Evolutionary conservation across 2,329 filamentous ascomycete species (phyloP), one percentile per base, ranked within the genome.

Genomic region (Ophiostoma novo-ulmi): DNA sequence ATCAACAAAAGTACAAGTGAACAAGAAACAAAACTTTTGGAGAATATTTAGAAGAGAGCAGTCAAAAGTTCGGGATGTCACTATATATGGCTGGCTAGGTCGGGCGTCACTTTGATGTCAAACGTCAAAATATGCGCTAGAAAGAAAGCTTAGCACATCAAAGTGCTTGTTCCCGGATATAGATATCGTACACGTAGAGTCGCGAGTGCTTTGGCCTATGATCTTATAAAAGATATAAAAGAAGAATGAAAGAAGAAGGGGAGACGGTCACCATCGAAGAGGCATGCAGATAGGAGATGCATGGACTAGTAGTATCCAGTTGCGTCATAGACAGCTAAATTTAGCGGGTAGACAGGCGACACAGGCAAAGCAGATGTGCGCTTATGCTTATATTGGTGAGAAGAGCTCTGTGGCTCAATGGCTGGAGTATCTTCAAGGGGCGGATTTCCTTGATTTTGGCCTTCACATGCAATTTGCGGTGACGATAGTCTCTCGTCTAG

Each of bases 401-500:
- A 8, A 48, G 7, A 20, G 44, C 17, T 20, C n/a, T 48, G 44
- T 48, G 17, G 44, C 17, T 48, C n/a, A 26, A 58, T 58, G 52
- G n/a, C 52, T 26, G 22, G 55, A 63, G 8, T 55, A 26, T 35
- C 26, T 14, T 35, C n/a, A 61, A 61, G 17, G 22, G 26, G 58
- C 48, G 67, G 13, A 38, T 38, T 22, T 64, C 22, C 39, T 64
- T 64, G 61, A 36, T 64, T 38, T 39, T 35, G 58, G 58, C 58
- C 11, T 63, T 36, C 26, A 20, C 58, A 63, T 63, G 58, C 10
- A 35, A 63, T 36, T 63, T 26, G n/a, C 58, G 20, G 58, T 36
- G 58, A 63, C 58, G 58, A 61, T 13, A 35, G 58, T 63, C 7
- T 63, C 65, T 6, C 26, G 5, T 35, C n/a, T 5, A 10, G 35